Evolutionary conservation across 176 grass and related monocot species (phyloP), one percentile per base, ranked within the genome.

Genomic region (Zea luxurians): DNA sequence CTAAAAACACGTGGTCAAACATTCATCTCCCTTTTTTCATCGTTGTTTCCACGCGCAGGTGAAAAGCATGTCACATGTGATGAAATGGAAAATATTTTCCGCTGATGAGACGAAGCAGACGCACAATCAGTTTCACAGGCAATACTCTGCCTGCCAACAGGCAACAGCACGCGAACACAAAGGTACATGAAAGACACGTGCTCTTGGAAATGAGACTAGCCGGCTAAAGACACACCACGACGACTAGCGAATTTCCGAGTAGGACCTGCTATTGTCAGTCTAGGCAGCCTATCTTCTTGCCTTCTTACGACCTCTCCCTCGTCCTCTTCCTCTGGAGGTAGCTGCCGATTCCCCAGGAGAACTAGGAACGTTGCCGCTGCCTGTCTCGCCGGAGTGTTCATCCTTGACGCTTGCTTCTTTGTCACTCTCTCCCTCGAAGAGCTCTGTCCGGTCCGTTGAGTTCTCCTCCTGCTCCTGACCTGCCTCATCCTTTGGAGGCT

Each of bases 371-470:
- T 80, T 57, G 9, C 74, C 85, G 10, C 70, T 27, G 45, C 87
- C 82, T 67, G 77, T 85, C 8, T 73, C 48, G 27, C 27, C 27
- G 0, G 74, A 78, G 58, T 85, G 76, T 61, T 98, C 83, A 40
- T 88, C 84, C 2, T 90, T 91, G 5, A 76, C 42, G 7, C 68
- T 89, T 43, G 46, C 10, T 0, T 90, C 85, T 18, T 84, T 68
- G 50, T 98, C 89, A 48, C 70, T 90, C 45, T 18, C 83, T 67
- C 83, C 87, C 13, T 88, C 79, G 13, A 87, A 89, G 21, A 86
- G 63, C 74, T 90, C 74, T 12, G 91, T 92, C 38, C 73, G 85
- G 64, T 89, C 88, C 13, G 84, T 94, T 7, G 89, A 92, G 76
- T 88, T 84, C 47, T 90, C 87, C 53, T 86, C 82, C 13, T 27